Conservation (phyloP, 352 stramenopile species). For the Pythium aquatile region DNA sequence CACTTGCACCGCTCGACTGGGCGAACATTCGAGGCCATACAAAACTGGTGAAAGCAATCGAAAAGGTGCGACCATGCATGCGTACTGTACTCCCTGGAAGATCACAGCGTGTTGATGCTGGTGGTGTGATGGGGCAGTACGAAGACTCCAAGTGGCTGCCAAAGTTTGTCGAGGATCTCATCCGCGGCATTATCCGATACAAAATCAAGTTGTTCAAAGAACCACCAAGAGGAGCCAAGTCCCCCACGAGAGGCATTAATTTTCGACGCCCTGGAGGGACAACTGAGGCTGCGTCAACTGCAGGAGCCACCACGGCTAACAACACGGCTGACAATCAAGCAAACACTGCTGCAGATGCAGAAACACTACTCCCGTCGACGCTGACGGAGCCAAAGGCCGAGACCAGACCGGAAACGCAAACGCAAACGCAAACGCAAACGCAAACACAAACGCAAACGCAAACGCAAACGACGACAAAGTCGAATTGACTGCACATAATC, state of each 20-base stretch:
- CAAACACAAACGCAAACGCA: background rate
- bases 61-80: constrained; percentile 31
- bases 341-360: background rate
- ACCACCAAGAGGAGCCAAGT: constrained; percentile 28
- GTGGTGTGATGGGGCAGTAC: constrained; percentile 28
- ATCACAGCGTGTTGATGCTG: background rate
- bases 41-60: constrained; percentile 48
- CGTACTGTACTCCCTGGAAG: background rate
- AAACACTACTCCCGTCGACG: background rate
- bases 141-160: constrained; percentile 64
- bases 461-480: background rate
- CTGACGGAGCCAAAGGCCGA: background rate
- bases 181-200: constrained; percentile 68
- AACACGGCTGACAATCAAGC: constrained; percentile 1
- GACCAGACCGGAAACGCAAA: background rate
- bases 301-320: background rate
- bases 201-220: constrained; percentile 76
- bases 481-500: background rate
- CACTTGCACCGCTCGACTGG: constrained; percentile 59
- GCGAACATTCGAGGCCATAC: constrained; percentile 45
- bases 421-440: background rate
- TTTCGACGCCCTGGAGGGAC: constrained; percentile 16
- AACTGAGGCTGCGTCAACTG: background rate
- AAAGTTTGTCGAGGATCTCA: constrained; percentile 70
- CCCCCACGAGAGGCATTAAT: constrained; percentile 14